A percentile compares a stretch with the other conserved stretches of the same genome.
These are phyloP conservation scores for Craspedostauros australis DNA, from an alignment of 108 stramenopile species.

Conservation along the genomic window DNA sequence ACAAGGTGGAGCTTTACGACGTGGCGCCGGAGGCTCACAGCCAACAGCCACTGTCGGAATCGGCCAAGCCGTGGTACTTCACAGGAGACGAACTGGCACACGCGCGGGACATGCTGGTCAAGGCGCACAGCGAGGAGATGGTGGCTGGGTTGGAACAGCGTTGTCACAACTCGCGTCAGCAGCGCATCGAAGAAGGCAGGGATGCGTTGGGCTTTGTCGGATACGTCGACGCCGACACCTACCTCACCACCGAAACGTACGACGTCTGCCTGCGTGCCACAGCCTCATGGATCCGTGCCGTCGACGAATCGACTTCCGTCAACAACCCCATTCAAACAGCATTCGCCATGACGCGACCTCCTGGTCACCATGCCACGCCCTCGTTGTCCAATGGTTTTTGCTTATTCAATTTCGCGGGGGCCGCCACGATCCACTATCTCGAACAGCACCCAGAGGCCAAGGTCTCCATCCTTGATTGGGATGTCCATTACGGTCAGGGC, in stretches of 20 bases:
- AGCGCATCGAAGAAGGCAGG: conserved; percentile 35
- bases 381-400: conserved; percentile 52
- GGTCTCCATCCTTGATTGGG: conserved; percentile 53
- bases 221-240: conserved; percentile 45
- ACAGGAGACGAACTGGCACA: conserved; percentile 23
- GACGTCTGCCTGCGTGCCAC: conserved; percentile 45
- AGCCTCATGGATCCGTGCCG: conserved; percentile 43
- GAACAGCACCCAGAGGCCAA: conserved; percentile 7
- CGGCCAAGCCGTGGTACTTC: too few species aligned
- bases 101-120: conserved; percentile 24
- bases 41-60: too few species aligned
- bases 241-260: conserved; percentile 32
- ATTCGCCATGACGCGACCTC: conserved; percentile 59
- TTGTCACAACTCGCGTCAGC: conserved; percentile 19
- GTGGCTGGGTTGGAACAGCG: conserved; percentile 24
- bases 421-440: conserved; percentile 32
- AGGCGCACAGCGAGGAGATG: conserved; percentile 23
- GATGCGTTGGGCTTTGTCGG: conserved; percentile 43
- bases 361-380: conserved; percentile 58
- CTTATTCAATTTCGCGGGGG: conserved; percentile 54
- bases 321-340: background rate
- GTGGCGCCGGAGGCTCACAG: background rate
- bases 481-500: conserved; percentile 72
- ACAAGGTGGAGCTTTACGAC: background rate
- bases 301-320: conserved; percentile 13